phyloP scores from a whole-genome alignment of 257 asterid genomes.

The Jacaranda mimosifolia region DNA sequence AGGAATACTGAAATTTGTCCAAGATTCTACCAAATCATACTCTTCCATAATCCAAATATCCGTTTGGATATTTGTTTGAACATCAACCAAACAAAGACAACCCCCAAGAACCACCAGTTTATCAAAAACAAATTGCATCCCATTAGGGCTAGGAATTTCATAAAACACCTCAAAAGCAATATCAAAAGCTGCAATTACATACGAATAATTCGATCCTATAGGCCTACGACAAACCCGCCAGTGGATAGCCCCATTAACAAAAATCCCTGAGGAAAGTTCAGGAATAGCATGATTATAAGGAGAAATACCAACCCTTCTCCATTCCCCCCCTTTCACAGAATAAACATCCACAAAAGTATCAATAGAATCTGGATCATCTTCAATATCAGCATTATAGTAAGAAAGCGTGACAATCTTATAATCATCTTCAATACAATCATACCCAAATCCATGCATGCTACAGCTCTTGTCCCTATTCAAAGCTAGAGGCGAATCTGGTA shows the following conservation, averaged over 20 bases:
- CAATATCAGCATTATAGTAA: background rate
- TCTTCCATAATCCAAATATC: slow-evolving; percentile 54
- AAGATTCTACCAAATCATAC: slow-evolving; percentile 44
- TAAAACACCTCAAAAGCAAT: slow-evolving; percentile 37
- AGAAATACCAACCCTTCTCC: slow-evolving; percentile 46
- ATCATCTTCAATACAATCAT: slow-evolving; percentile 40
- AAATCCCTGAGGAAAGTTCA: slow-evolving; percentile 31
- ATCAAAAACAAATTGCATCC: background rate
- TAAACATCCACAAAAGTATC: slow-evolving; percentile 43
- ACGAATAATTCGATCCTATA: background rate
- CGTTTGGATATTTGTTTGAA: background rate
- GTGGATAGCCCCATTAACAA: slow-evolving; percentile 45
- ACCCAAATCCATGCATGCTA: slow-evolving; percentile 46
- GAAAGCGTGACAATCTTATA: slow-evolving; percentile 44
- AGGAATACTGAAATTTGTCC: slow-evolving; percentile 36
- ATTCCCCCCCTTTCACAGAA: slow-evolving; percentile 42
- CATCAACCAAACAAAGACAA: slow-evolving; percentile 46
- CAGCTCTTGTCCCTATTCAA: background rate
- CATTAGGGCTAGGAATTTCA: slow-evolving; percentile 40
- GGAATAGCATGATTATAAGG: slow-evolving; percentile 45
- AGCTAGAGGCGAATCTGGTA: slow-evolving; percentile 36
- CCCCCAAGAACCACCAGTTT: slow-evolving; percentile 43
- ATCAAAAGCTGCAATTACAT: slow-evolving; percentile 46
- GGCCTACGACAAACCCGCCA: slow-evolving; percentile 39
- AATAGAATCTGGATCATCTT: slow-evolving; percentile 20